phyloP scores from a whole-genome alignment of 2,329 filamentous ascomycete species.

The Thermothelomyces thermophilus region DNA sequence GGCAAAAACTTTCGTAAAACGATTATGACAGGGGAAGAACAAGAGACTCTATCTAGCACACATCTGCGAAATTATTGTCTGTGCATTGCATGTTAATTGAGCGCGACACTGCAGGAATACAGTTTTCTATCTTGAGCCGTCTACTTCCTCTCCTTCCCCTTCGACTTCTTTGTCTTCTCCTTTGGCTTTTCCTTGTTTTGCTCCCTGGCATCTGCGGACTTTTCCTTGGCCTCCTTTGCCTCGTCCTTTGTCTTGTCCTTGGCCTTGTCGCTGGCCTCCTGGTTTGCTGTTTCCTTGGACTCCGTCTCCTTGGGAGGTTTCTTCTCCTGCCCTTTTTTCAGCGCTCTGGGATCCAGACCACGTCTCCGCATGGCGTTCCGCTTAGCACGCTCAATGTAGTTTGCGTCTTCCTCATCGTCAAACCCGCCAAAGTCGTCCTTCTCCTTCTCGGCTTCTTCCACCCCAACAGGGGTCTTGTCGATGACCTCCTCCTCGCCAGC shows the following conservation, averaged over 20 bases:
- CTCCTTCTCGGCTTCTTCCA: constrained; percentile 35
- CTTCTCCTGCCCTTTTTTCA: constrained; percentile 32
- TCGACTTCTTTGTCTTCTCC: constrained; percentile 13
- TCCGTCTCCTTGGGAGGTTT: constrained; percentile 17
- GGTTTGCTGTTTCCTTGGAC: constrained; percentile 15
- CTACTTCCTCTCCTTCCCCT: constrained; percentile 18
- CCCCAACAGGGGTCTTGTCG: constrained; percentile 63
- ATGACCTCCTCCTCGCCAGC: constrained; percentile 37
- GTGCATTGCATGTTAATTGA: neutral
- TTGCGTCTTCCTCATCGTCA: constrained; percentile 64
- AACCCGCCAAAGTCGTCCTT: constrained; percentile 62
- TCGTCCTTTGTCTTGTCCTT: constrained; percentile 14
- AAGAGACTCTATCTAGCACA: too few species aligned
- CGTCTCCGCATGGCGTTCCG: constrained; percentile 66
- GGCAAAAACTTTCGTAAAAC: too few species aligned
- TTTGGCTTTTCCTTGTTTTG: constrained; percentile 11
- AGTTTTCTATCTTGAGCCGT: constrained; percentile 4
- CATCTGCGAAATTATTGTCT: too few species aligned
- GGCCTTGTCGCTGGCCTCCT: constrained; percentile 11
- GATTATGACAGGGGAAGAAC: too few species aligned
- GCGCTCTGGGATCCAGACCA: constrained; percentile 63
- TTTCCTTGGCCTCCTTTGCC: constrained; percentile 8
- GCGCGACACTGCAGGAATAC: neutral
- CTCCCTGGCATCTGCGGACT: constrained; percentile 1
- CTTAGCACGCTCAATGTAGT: constrained; percentile 67